Base-by-base conservation (phyloP, 1,284 basidiomycete genomes). In the Pseudozyma flocculosa region DNA sequence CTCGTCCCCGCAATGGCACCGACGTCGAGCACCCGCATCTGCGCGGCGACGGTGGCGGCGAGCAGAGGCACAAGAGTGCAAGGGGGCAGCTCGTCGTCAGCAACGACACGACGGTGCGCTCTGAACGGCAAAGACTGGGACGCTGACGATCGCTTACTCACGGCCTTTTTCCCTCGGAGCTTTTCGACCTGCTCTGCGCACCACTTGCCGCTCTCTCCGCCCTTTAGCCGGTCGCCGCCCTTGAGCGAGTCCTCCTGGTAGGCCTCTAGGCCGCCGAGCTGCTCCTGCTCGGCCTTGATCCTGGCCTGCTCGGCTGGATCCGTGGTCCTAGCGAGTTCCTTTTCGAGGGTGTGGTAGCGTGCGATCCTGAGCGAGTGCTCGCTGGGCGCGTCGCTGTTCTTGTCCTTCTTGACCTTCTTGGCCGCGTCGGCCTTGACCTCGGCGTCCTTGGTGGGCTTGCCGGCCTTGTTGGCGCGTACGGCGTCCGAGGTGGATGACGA, bases 1-100 rank as follows among this genome's bases (percentile, higher is more conserved):
- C 73, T 61, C 1, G 76, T 78, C n/a, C 77, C 75, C 18, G 69
- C 69, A 41, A 81, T 79, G 9, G 79, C 79, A 2, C 80, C 80
- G 1, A 81, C 78, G 45, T 81, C 80, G n/a, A 81, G 70, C n/a
- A 81, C 50, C 1, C 53, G 24, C 41, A 65, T 42, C 41, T 58
- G 40, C 21, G 38, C 7, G 14, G n/a, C n/a, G n/a, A n/a, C n/a
- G n/a, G n/a, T n/a, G n/a, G n/a, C n/a, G n/a, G n/a, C n/a, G n/a
- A n/a, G n/a, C n/a, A n/a, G n/a, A n/a, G n/a, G n/a, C n/a, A n/a
- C n/a, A n/a, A n/a, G n/a, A n/a, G n/a, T n/a, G n/a, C n/a, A n/a
- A n/a, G n/a, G n/a, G n/a, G n/a, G n/a, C n/a, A n/a, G n/a, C n/a
- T n/a, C n/a, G n/a, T n/a, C n/a, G n/a, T n/a, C n/a, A n/a, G n/a